Conservation (phyloP, 2,329 filamentous ascomycete genomes). For the Ophiostoma sp. region DNA sequence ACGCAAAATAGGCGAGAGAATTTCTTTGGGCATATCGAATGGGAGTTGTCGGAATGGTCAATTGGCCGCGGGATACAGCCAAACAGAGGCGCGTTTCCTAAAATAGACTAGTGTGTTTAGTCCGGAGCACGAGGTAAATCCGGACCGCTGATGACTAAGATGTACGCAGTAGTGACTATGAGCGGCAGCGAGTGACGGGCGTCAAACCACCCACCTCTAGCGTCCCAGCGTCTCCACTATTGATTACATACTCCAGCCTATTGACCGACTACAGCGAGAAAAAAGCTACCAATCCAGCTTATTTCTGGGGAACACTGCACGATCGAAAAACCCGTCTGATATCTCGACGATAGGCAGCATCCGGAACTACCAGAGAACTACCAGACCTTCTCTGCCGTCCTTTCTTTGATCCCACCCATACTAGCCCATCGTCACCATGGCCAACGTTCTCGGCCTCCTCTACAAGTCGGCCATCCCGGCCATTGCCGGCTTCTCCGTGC, state of each 20-base stretch:
- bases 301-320: slow-evolving; percentile 12
- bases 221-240: neutral
- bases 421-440: slow-evolving; percentile 38
- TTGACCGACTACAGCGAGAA: neutral
- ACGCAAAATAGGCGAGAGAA: slow-evolving; percentile 27
- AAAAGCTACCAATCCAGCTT: slow-evolving; percentile 10
- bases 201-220: neutral
- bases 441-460: slow-evolving; percentile 54
- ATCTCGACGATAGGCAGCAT: neutral
- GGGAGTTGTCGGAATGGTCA: slow-evolving; percentile 30
- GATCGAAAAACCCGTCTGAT: neutral
- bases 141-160: slow-evolving; percentile 18
- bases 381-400: too few species aligned
- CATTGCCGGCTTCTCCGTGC: slow-evolving; percentile 60
- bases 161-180: too few species aligned
- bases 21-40: slow-evolving; percentile 27
- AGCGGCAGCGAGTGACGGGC: slow-evolving; percentile 6
- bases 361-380: neutral
- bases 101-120: neutral
- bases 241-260: slow-evolving; percentile 11
- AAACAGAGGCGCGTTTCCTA: neutral
- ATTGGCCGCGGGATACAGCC: slow-evolving; percentile 21
- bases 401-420: neutral
- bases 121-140: slow-evolving; percentile 22
- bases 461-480: slow-evolving; percentile 69